Evolutionary conservation across 306 rosid species (phyloP), one percentile per base, ranked within the genome.

Genomic region (Acacia melanoxylon): DNA sequence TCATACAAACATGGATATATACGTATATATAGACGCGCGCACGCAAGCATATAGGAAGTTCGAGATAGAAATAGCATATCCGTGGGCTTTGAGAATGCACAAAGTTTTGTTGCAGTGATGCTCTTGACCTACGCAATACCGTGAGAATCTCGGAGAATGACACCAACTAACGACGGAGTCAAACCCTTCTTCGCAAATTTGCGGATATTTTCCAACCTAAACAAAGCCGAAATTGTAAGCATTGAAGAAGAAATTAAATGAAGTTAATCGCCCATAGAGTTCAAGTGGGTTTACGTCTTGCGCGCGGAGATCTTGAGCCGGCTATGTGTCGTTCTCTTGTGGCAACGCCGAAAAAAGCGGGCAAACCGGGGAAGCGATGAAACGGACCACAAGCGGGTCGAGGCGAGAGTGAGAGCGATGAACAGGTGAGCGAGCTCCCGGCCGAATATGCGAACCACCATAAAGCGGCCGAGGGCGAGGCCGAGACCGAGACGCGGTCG

Each of bases 151-250:
- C 97, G 88, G 44, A 94, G 96, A 80, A 94, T 89, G n/a, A 92
- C 97, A 86, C 98, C 98, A 78, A 94, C 92, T 87, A 92, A 97
- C 40, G 98, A 94, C 1, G 98, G 98, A 17, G 95, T 86, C 91
- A 94, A 16, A 44, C 98, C 98, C 91, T 94, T 94, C 83, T 94
- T 94, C 5, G 97, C 97, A 68, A 94, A 94, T 85, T 94, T 94
- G 86, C 94, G 91, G 27, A 94, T 92, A 17, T 89, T 92, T 0
- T 94, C 97, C 98, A 35, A 94, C 98, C 98, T 94, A 70, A 42
- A 17, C 29, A 14, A 24, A 70, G 54, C 2, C 44, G 56, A 70
- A 42, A 22, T 15, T 27, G 17, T 22, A 14, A 70, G 54, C n/a
- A 9, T 42, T 42, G 49, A 24, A 22, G 20, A n/a, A 70, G 4